Percentiles rank a stretch among this genome's conserved stretches.
Conservation (phyloP, 1,284 basidiomycete species). For the Austropuccinia psidii region DNA sequence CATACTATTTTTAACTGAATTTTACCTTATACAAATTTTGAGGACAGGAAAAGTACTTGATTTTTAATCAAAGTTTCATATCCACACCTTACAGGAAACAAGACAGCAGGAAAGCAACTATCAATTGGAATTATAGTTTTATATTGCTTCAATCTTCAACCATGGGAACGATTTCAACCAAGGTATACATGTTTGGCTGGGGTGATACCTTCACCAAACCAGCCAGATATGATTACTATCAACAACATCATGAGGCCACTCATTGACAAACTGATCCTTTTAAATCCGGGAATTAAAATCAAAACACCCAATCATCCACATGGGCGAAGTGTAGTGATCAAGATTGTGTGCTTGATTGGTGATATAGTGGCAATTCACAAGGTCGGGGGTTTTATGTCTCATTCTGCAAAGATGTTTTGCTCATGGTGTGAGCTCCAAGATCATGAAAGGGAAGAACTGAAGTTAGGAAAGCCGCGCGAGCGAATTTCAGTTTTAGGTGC, state of each 20-base stretch:
- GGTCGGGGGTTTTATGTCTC: background rate
- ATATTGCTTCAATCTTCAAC: background rate
- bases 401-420: background rate
- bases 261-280: background rate
- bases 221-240: background rate
- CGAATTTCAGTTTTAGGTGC: no score
- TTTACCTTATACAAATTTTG: no score
- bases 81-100: no score
- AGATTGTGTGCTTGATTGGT: background rate
- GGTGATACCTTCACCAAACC: background rate
- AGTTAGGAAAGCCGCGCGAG: no score
- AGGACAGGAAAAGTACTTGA: no score
- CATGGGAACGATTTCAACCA: background rate
- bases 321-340: background rate
- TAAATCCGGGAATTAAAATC: background rate
- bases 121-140: conserved; percentile 2
- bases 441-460: no score
- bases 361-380: conserved; percentile 4
- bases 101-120: background rate
- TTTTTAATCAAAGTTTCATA: no score
- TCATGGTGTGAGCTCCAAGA: no score
- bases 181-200: background rate
- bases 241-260: background rate
- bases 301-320: background rate
- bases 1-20: no score